Evolutionary conservation across 805 yeast species (phyloP), one percentile per base, ranked within the genome.

Genomic region (Metschnikowia gelsemii): DNA sequence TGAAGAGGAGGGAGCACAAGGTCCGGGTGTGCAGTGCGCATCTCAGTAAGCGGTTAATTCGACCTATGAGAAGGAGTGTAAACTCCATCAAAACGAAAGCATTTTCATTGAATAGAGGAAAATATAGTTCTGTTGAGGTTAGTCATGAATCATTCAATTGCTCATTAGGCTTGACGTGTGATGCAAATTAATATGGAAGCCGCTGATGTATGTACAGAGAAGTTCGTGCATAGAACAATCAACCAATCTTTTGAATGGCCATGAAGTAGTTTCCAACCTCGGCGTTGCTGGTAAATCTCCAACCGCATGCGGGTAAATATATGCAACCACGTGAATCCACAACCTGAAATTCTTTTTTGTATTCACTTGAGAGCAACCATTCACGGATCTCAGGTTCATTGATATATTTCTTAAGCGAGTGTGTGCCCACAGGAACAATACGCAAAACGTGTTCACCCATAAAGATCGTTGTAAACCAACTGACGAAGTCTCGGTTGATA

Each of bases 341-440:
- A 4, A 90, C 78, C 56, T 78, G 72, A 61, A 75, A 86, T 2
- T 55, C 52, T 6, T 45, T 45, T 25, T 51, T 40, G 29, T 46
- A 45, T 13, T 51, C 46, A 42, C 74, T 70, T 14, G 65, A 61
- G 8, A 67, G 60, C 35, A 87, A 67, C 86, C 89, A 87, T 7
- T 78, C 76, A 29, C 72, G 68, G 31, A 91, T 74, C 56, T 90
- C 97, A 8, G 55, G 47, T 43, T 82, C 81, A 56, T 90, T 80
- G 52, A 93, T 87, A 64, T 90, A 93, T 65, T 93, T 91, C 22
- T 78, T 76, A 61, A 83, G 78, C 2, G 89, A 82, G 62, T 93
- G 99, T 1, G 99, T 93, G 1, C 98, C 99, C 11, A 70, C 65
- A 1, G 99, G 99, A 2, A 93, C 99, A 32, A 93, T 80, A 22